A percentile compares a stretch with the other conserved stretches of the same genome.
Evolutionary conservation across 306 rosid genomes (phyloP).

Genomic region (Macrotyloma uniflorum): DNA sequence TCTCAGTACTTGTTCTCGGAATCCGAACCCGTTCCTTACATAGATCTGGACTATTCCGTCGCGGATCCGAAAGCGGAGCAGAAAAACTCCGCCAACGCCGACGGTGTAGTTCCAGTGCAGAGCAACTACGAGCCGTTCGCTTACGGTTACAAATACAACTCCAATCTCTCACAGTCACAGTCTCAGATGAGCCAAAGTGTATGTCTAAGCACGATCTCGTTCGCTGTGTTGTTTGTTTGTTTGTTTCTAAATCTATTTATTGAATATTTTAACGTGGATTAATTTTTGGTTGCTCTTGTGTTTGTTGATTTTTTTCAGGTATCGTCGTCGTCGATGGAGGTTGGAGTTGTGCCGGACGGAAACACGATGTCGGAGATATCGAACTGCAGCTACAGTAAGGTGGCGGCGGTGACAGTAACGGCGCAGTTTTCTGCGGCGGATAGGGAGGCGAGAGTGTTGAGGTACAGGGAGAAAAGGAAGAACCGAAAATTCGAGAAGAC

Average conservation of each 20-base stretch:
- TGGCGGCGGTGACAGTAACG: conserved; percentile 52
- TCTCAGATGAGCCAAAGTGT: conserved; percentile 81
- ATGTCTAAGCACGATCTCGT: conserved; percentile 32
- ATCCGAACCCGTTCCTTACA: conserved; percentile 68
- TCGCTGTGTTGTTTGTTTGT: background rate
- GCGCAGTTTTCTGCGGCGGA: conserved; percentile 75
- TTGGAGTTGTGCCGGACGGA: conserved; percentile 83
- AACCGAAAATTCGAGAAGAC: conserved; percentile 96
- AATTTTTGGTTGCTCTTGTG: background rate
- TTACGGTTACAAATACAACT: conserved; percentile 50
- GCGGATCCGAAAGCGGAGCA: conserved; percentile 66
- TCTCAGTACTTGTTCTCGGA: conserved; percentile 58
- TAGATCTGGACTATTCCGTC: conserved; percentile 72
- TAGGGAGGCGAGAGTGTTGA: conserved; percentile 87
- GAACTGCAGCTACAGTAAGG: conserved; percentile 42
- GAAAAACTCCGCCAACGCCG: conserved; percentile 65
- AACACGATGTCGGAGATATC: conserved; percentile 61
- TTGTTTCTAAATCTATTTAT: background rate
- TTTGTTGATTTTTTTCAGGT: conserved; percentile 48
- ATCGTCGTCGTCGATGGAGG: conserved; percentile 85
- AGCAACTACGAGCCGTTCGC: conserved; percentile 58
- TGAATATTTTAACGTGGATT: background rate
- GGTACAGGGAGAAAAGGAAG: conserved; percentile 99
- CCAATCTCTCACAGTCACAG: conserved; percentile 22
- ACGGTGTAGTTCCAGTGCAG: conserved; percentile 85